Evolutionary conservation across 1,284 basidiomycete genomes (phyloP), one percentile per base, ranked within the genome.

Genomic region (Schizophyllum commune): DNA sequence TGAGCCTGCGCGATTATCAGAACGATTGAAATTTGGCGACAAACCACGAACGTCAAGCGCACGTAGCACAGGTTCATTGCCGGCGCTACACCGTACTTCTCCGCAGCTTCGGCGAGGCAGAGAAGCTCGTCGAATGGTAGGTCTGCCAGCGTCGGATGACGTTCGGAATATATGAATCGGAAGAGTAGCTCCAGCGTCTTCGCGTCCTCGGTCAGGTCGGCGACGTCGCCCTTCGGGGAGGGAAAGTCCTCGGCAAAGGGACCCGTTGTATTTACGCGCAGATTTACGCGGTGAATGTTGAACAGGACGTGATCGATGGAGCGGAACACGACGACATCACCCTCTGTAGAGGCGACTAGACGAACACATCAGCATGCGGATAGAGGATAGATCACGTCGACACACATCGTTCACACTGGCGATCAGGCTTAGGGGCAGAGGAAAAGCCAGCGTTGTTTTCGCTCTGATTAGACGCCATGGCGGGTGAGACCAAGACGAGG

Each of bases 1-100:
- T 47, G 4, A 47, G 39, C 39, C 39, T 47, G 17, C 27, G 17
- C 9, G 9, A 47, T 47, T 8, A 47, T 47, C 9, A 47, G 39
- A 47, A 13, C 3, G 17, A 3, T 3, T 47, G 9, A 47, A 11
- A 17, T 47, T 4, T 17, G 39, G 17, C 8, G 17, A 9, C 8
- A 4, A 13, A 17, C 8, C 13, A 65, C 64, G 56, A 53, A 73
- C 72, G 57, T 59, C 68, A 72, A 69, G 21, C 66, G 71, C 51
- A 71, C 60, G 22, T 64, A 65, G 57, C 71, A 72, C n/a, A 71
- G 62, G 8, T 65, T 64, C 53, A 69, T 66, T 0, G 70, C 72
- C 1, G 69, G 64, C 55, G 69, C 71, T 0, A 71, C 68, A 56
- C 68, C 62, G 57, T 74, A 74, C 27, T 69, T 70, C 55, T 73